Percentiles rank a stretch among this genome's conserved stretches.
Evolutionary conservation across 441 rosid species (phyloP).

Genomic region (Erodium trifolium): DNA sequence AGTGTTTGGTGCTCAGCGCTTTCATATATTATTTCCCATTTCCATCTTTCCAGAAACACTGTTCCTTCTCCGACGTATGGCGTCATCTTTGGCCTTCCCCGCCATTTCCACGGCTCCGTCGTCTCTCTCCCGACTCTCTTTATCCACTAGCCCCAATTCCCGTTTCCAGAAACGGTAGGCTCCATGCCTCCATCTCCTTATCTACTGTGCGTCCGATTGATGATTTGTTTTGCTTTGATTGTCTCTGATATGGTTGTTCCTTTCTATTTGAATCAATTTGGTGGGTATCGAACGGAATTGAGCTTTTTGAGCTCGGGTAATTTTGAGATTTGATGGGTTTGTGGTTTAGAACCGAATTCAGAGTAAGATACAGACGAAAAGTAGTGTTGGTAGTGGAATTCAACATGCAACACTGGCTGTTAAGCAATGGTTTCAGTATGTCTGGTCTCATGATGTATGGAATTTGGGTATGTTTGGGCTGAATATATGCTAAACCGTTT

Average conservation of each 20-base stretch:
- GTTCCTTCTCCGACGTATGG: slow-evolving; percentile 11
- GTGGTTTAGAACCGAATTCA: not conserved
- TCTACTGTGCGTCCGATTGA: not conserved
- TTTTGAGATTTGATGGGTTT: not conserved
- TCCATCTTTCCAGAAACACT: not conserved
- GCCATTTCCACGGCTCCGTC: slow-evolving; percentile 30
- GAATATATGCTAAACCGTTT: no score
- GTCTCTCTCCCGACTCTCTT: slow-evolving; percentile 29
- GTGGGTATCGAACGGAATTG: not conserved
- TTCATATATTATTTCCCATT: not conserved
- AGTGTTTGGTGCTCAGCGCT: not conserved
- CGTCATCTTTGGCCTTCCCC: slow-evolving; percentile 36
- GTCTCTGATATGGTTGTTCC: not conserved
- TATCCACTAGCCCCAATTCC: slow-evolving; percentile 25
- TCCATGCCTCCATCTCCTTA: slow-evolving; percentile 17
- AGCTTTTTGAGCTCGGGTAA: not conserved
- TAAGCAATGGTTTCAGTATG: not conserved
- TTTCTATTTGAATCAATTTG: not conserved
- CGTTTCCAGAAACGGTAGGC: slow-evolving; percentile 36
- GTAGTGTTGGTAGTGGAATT: not conserved
- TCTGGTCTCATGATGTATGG: not conserved
- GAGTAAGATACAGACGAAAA: not conserved
- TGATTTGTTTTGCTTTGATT: not conserved
- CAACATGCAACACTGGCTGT: not conserved
- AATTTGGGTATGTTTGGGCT: not conserved